Base-by-base conservation (phyloP, 192 early-diverging fungal species). In the Powellomyces hirtus region DNA sequence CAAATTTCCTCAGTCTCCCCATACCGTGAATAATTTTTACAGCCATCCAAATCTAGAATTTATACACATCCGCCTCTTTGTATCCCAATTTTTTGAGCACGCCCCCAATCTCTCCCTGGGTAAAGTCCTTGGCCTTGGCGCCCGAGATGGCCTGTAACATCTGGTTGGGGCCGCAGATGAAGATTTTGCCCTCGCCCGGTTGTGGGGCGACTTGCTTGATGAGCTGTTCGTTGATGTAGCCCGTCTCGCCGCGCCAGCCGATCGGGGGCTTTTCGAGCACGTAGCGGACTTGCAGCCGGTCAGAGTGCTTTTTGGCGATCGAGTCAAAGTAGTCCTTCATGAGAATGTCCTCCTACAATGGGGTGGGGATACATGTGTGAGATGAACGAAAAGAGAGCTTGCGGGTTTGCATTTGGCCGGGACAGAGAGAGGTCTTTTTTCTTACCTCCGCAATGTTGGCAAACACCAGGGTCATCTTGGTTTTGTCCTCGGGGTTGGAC, bases 61-160 rank as follows among this genome's bases (percentile, higher is more conserved):
- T 81, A 72, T 52, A 81, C 14, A 81, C 73, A 35, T 81, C 70
- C 13, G 59, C 51, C 36, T 62, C 62, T 4, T 34, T 59, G 14
- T 53, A 79, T 38, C 83, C 83, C 13, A 85, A 33, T 40, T 77
- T 78, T 60, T 76, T 72, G 34, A 82, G 49, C 22, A 76, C 51
- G 49, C 81, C 84, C 30, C 77, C 71, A 29, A 87, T 31, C 59
- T 77, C 46, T 58, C 77, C 64, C 63, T 81, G 78, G 26, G 84
- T 86, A 59, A 77, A 90, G 74, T 94, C 90, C 31, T 81, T 82
- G 6, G 84, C 88, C 86, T 98, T 98, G 53, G 77, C 51, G 14
- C 95, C 95, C 71, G 88, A 86, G 51, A 94, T 61, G n/a, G 38
- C 31, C 4, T 18, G 24, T 8, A 73, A 4, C 72, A 77, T 74